A percentile compares a stretch with the other conserved stretches of the same genome.
phyloP scores from a whole-genome alignment of 75 land plant species.

The Picea sitchensis region DNA sequence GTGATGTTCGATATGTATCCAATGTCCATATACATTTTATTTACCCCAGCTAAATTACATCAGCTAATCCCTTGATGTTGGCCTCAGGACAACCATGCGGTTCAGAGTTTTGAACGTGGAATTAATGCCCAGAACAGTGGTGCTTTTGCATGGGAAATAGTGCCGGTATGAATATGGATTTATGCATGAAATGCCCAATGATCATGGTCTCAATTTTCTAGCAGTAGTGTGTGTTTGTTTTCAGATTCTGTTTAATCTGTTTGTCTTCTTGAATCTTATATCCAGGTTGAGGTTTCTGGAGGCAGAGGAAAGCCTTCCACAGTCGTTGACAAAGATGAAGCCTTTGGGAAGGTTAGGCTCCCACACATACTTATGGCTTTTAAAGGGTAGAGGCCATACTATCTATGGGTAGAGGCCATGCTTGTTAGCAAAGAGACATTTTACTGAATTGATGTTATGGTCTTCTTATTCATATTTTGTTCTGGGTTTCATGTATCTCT shows the following conservation, averaged over 20 bases:
- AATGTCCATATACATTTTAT: not conserved
- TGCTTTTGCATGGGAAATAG: slow-evolving; percentile 90
- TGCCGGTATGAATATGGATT: slow-evolving; percentile 49
- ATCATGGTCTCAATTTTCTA: not conserved
- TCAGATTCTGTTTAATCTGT: not conserved
- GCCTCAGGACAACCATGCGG: slow-evolving; percentile 76
- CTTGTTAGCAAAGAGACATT: too few relatives aligned
- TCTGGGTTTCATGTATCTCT: not conserved
- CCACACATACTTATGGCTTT: not conserved
- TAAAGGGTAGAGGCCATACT: too few relatives aligned
- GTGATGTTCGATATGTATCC: not conserved
- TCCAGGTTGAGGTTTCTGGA: slow-evolving; percentile 86
- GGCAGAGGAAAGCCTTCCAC: slow-evolving; percentile 70
- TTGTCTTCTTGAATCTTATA: not conserved
- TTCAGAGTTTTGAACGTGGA: slow-evolving; percentile 92
- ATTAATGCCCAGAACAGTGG: slow-evolving; percentile 78
- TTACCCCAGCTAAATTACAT: not conserved
- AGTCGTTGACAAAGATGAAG: slow-evolving; percentile 84
- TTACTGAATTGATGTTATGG: too few relatives aligned
- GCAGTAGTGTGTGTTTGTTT: not conserved
- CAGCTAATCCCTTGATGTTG: not conserved
- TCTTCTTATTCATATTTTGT: not conserved
- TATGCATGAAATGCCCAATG: not conserved
- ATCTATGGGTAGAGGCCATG: too few relatives aligned
- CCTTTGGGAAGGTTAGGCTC: slow-evolving; percentile 69